phyloP scores from a whole-genome alignment of 495 filamentous ascomycete species.

The Xanthoparmelia taractica region DNA sequence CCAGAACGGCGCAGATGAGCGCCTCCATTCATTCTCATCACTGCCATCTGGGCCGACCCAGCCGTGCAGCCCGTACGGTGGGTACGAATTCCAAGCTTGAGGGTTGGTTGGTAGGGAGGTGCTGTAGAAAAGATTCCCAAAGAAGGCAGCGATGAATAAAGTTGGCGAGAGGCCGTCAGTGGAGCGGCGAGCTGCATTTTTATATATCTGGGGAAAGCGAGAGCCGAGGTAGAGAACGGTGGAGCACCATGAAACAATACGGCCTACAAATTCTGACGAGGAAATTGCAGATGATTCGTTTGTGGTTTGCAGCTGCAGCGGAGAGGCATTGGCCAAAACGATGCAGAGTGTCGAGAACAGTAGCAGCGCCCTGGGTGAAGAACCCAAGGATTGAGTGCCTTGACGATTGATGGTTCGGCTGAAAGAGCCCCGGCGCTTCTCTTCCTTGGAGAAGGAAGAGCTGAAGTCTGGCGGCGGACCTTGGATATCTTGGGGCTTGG shows the following conservation, averaged over 20 bases:
- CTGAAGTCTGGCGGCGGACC: not conserved
- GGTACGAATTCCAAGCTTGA: conserved; percentile 54
- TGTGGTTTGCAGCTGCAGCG: conserved; percentile 28
- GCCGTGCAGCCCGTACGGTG: conserved; percentile 57
- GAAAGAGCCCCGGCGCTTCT: conserved; percentile 6
- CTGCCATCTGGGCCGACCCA: conserved; percentile 57
- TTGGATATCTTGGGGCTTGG: not conserved
- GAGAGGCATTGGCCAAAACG: conserved; percentile 37
- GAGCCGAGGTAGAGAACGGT: conserved; percentile 62
- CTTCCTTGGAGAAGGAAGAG: conserved; percentile 8
- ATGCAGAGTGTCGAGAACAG: conserved; percentile 42
- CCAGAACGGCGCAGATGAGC: conserved; percentile 58
- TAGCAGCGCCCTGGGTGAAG: conserved; percentile 39
- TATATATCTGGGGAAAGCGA: conserved; percentile 62
- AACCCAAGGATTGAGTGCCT: not conserved
- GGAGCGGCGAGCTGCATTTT: conserved; percentile 58
- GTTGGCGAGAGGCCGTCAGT: conserved; percentile 61
- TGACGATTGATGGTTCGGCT: conserved; percentile 6
- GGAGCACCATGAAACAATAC: conserved; percentile 57
- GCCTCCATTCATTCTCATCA: conserved; percentile 50
- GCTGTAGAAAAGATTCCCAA: conserved; percentile 67
- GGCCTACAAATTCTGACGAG: conserved; percentile 42
- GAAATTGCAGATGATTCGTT: conserved; percentile 4
- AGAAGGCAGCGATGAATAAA: conserved; percentile 65
- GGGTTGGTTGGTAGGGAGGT: conserved; percentile 59